Base-by-base conservation (phyloP, 768 basidiomycete species). In the Boletus vermiculosoides region DNA sequence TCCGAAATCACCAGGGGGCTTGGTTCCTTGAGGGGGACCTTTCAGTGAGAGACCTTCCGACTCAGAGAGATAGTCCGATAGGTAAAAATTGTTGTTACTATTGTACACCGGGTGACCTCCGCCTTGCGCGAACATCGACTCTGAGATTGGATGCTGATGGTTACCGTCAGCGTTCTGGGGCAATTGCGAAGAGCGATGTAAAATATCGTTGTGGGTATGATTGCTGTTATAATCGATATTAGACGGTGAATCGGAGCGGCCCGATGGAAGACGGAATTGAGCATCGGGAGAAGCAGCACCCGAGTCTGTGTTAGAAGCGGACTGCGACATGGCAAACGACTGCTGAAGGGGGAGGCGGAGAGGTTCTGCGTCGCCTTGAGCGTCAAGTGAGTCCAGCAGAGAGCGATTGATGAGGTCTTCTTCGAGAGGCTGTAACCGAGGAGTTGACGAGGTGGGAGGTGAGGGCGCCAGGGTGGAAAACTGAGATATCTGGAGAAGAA, bases 381-480 rank as follows among this genome's bases (percentile, higher is more conserved):
- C 88, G 81, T 92, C 85, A 68, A 93, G 81, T 41, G 86, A 88
- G 73, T 89, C 90, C 63, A 92, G 76, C 56, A 92, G 81, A 53
- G 90, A 91, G 71, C 86, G 86, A 78, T 92, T 92, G 71, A 92
- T 90, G 66, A 86, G 85, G 74, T 88, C 90, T 82, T 92, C 90
- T 66, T 74, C 70, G 34, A 71, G 63, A 64, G 75, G 76, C 65
- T 74, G 76, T 44, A 51, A 61, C 62, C 59, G 63, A 66, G 69
- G 61, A 73, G 66, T 60, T 22, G 70, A 64, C 63, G 57, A 60
- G 46, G 37, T 63, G 74, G 71, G 60, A 66, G 69, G 61, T 76
- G 78, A 74, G 69, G 78, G 71, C 74, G 82, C 82, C 82, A 83
- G 81, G 64, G 66, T 80, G 81, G 72, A 74, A 57, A 59, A n/a